These are phyloP conservation scores for Aspergillus amoenus DNA, from an alignment of 2,329 filamentous ascomycete genomes.

Conservation along the genomic window DNA sequence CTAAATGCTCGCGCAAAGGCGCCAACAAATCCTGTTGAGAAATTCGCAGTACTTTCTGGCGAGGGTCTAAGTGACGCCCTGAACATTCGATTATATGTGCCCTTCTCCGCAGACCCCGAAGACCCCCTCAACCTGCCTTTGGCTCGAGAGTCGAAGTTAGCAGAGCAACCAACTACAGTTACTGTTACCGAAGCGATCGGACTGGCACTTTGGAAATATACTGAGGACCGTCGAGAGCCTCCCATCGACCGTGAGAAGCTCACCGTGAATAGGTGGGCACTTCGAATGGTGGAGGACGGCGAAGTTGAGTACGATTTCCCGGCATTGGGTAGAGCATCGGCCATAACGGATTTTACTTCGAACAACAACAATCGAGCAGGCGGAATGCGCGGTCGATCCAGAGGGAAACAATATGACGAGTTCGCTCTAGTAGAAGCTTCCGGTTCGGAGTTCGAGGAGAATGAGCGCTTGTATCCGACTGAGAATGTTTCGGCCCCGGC, in stretches of 20 bases:
- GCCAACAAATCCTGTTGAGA: conserved; percentile 61
- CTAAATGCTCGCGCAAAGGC: conserved; percentile 57
- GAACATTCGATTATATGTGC: conserved; percentile 63
- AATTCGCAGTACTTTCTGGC: conserved; percentile 60
- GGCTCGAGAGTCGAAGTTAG: conserved; percentile 55
- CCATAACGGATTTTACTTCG: conserved; percentile 63
- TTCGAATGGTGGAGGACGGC: conserved; percentile 68
- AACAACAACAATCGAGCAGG: conserved; percentile 67
- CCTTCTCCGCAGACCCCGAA: conserved; percentile 57
- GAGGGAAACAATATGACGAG: conserved; percentile 66
- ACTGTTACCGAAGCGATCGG: conserved; percentile 65
- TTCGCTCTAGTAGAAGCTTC: conserved; percentile 64
- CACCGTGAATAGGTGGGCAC: conserved; percentile 63
- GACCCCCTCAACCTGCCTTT: conserved; percentile 60
- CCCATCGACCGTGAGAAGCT: conserved; percentile 51
- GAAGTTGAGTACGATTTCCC: conserved; percentile 68
- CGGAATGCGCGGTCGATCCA: conserved; percentile 52
- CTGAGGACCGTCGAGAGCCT: conserved; percentile 58
- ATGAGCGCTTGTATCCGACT: conserved; percentile 57
- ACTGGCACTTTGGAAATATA: conserved; percentile 61
- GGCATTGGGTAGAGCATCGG: conserved; percentile 55
- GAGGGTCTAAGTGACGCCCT: conserved; percentile 61
- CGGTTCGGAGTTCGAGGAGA: conserved; percentile 55
- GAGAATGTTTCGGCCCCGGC: conserved; percentile 40
- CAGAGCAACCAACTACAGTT: conserved; percentile 47